phyloP scores from a whole-genome alignment of 2,329 filamentous ascomycete genomes.

The Ceratocystis papillata region DNA sequence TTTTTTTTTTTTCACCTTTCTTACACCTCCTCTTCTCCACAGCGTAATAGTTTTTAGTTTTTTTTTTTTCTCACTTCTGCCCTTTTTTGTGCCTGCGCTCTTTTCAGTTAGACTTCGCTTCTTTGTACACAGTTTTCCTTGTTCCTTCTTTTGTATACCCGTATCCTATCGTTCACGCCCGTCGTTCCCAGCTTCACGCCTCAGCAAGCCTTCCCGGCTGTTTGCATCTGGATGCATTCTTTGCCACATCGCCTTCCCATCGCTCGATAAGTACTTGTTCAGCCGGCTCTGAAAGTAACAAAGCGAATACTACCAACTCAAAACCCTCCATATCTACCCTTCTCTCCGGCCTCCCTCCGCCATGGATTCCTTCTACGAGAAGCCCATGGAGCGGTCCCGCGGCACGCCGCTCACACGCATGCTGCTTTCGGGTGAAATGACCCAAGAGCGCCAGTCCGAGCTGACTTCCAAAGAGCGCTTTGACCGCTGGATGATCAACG shows the following conservation, averaged over 20 bases:
- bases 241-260: constrained; percentile 26
- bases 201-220: background rate
- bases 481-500: constrained; percentile 82
- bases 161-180: constrained; percentile 26
- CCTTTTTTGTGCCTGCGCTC: background rate
- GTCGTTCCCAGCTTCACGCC: background rate
- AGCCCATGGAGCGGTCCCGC: constrained; percentile 57
- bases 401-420: constrained; percentile 74
- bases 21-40: too few species aligned
- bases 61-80: background rate
- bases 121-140: constrained; percentile 1
- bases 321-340: background rate
- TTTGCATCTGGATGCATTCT: constrained; percentile 23
- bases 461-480: constrained; percentile 61
- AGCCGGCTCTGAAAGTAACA: constrained; percentile 43
- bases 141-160: constrained; percentile 25
- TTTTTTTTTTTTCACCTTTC: background rate
- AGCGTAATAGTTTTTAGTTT: too few species aligned
- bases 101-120: constrained; percentile 12
- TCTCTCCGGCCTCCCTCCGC: background rate
- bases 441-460: constrained; percentile 57
- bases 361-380: constrained; percentile 24
- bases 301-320: background rate
- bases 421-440: constrained; percentile 74
- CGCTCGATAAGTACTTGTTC: constrained; percentile 30